Conservation (phyloP, 441 rosid species). For the Gossypium trilobum region DNA sequence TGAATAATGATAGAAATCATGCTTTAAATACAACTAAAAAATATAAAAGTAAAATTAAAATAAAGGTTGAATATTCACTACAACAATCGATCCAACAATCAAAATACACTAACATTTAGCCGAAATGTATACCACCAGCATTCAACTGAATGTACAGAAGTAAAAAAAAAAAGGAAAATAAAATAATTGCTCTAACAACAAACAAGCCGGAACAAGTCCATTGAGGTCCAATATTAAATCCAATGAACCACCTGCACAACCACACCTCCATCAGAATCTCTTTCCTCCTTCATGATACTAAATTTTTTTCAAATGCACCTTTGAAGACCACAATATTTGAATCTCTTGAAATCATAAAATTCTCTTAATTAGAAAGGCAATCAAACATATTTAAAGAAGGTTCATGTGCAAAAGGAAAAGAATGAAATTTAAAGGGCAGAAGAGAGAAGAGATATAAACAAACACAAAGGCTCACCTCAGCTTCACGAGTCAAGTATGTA, state of each 20-base stretch:
- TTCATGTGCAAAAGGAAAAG: slow-evolving; percentile 8
- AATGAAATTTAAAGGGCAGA: slow-evolving; percentile 15
- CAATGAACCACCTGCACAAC: slow-evolving; percentile 75
- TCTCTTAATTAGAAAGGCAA: slow-evolving; percentile 18
- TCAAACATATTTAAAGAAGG: not conserved
- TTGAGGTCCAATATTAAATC: not conserved
- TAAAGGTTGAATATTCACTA: too few relatives aligned
- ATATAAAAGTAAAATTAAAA: too few relatives aligned
- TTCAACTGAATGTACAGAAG: too few relatives aligned
- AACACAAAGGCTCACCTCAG: slow-evolving; percentile 46
- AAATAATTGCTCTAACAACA: not conserved
- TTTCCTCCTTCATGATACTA: slow-evolving; percentile 91
- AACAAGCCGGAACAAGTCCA: slow-evolving; percentile 14
- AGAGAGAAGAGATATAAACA: not conserved
- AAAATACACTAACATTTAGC: too few relatives aligned
- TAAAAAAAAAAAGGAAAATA: too few relatives aligned
- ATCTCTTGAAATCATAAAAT: slow-evolving; percentile 54
- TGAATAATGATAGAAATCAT: too few relatives aligned
- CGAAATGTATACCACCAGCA: too few relatives aligned
- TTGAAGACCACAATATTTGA: slow-evolving; percentile 92
- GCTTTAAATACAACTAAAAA: too few relatives aligned
- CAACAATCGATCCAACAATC: too few relatives aligned
- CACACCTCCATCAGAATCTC: slow-evolving; percentile 91
- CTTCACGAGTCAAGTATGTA: slow-evolving; percentile 92
- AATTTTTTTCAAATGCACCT: slow-evolving; percentile 85